Base-by-base conservation (phyloP, 352 stramenopile genomes). In the Ophiocytium majus region DNA sequence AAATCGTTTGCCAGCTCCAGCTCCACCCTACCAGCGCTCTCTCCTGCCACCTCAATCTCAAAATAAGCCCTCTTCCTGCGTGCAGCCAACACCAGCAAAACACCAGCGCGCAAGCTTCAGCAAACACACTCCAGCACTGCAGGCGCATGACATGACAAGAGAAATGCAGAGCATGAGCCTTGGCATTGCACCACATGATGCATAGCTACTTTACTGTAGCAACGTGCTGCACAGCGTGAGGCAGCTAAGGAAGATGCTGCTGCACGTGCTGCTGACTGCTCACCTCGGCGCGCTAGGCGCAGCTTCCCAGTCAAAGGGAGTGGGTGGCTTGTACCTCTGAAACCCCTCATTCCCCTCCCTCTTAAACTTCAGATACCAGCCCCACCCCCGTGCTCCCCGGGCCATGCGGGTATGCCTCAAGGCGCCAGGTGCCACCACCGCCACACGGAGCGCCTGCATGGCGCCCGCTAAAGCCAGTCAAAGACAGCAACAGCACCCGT, bases 1-100 rank as follows among this genome's bases (percentile, higher is more conserved):
- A 89, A n/a, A n/a, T 90, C 86, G 43, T 64, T 78, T 37, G 83
- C 82, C 14, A 90, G 86, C 85, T 90, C 86, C 37, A 90, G 81
- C 78, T 89, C 86, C 36, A 90, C 78, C 35, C 81, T 50, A n/a
- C 86, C 86, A 19, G 63, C 81, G 23, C 33, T 31, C n/a, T 85
- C 81, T 1, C 82, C 86, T 34, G 85, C 86, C 10, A 89, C 75
- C 23, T n/a, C 36, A 37, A 90, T 63, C 0, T 86, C 86, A 76
- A 90, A 87, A 76, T 86, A 90, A 0, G 81, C 85, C 63, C 81
- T 71, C 10, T 80, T 80, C 14, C 85, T 57, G 23, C 36, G 50
- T 31, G 63, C 10, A 32, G 57, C 75, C 33, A 43, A 43, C 32
- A 66, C 10, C 32, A 71, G 35, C 35, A 50, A 63, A 5, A 57